phyloP scores from a whole-genome alignment of 1,284 basidiomycete genomes.

The Cryptococcus sp. region DNA sequence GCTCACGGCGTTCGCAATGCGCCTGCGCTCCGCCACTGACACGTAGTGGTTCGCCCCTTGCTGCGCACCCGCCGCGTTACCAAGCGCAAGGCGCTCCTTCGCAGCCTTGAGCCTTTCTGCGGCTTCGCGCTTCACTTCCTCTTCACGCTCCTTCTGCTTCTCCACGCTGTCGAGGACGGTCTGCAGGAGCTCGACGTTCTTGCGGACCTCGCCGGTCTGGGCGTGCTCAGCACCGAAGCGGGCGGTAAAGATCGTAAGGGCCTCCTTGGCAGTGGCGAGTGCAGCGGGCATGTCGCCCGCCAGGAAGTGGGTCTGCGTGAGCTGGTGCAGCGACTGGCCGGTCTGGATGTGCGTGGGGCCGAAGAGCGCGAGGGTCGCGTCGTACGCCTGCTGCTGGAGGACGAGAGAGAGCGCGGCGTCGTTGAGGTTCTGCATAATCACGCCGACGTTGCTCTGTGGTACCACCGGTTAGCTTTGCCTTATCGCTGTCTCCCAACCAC shows the following conservation, averaged over 20 bases:
- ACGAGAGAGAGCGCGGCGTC: slow-evolving; percentile 43
- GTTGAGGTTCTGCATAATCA: slow-evolving; percentile 45
- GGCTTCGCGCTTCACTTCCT: slow-evolving; percentile 40
- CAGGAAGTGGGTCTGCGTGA: slow-evolving; percentile 51
- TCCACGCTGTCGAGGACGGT: slow-evolving; percentile 47
- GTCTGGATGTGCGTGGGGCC: slow-evolving; percentile 45
- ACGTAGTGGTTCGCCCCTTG: not conserved
- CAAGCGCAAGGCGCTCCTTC: slow-evolving; percentile 27
- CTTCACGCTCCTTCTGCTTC: slow-evolving; percentile 41
- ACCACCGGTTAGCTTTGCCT: not conserved
- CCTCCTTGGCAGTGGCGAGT: slow-evolving; percentile 43
- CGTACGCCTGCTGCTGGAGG: slow-evolving; percentile 41
- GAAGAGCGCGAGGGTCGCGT: slow-evolving; percentile 36
- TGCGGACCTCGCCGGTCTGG: slow-evolving; percentile 50
- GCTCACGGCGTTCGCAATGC: slow-evolving; percentile 2
- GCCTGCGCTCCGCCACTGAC: slow-evolving; percentile 1
- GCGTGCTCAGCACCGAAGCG: slow-evolving; percentile 48
- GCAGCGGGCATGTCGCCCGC: slow-evolving; percentile 48
- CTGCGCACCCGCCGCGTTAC: slow-evolving; percentile 7
- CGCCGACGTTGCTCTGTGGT: slow-evolving; percentile 45
- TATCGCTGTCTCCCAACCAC: not conserved
- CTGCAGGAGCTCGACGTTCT: slow-evolving; percentile 50
- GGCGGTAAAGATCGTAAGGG: slow-evolving; percentile 49
- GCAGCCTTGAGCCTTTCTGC: slow-evolving; percentile 36
- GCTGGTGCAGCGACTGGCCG: slow-evolving; percentile 46